Conservation (phyloP, 495 filamentous ascomycete genomes). For the Parmelia sp. region DNA sequence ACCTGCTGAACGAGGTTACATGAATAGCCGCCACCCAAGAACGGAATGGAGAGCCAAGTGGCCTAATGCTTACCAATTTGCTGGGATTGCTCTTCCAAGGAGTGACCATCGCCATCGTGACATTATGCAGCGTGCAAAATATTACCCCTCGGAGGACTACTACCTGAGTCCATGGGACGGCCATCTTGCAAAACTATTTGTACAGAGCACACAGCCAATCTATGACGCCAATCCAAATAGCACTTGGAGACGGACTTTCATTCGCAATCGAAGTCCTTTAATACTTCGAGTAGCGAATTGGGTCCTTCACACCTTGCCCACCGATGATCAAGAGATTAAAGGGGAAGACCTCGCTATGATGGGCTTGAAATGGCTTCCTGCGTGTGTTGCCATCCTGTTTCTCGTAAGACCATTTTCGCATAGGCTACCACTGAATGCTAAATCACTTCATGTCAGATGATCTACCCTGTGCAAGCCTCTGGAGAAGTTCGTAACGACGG, state of each 20-base stretch:
- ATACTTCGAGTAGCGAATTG: constrained; percentile 16
- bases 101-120: not conserved
- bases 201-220: constrained; percentile 17
- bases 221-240: constrained; percentile 15
- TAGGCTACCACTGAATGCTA: not conserved
- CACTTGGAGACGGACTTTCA: constrained; percentile 23
- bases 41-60: constrained; percentile 12
- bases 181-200: constrained; percentile 18
- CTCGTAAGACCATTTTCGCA: constrained; percentile 1
- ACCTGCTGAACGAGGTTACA: constrained; percentile 6
- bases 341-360: constrained; percentile 11
- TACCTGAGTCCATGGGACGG: constrained; percentile 19
- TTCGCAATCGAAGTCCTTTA: constrained; percentile 19
- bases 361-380: constrained; percentile 14
- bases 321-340: not conserved
- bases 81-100: not conserved
- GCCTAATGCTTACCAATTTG: constrained; percentile 11
- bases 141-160: constrained; percentile 15
- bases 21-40: not conserved
- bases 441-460: not conserved
- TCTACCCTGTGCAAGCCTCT: not conserved
- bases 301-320: constrained; percentile 7
- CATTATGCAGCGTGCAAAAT: constrained; percentile 3
- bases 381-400: constrained; percentile 14
- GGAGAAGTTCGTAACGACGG: not conserved